Percentiles rank a stretch among this genome's conserved stretches.
phyloP scores from a whole-genome alignment of 129 eudicot species.

The Pulicaria dysenterica region DNA sequence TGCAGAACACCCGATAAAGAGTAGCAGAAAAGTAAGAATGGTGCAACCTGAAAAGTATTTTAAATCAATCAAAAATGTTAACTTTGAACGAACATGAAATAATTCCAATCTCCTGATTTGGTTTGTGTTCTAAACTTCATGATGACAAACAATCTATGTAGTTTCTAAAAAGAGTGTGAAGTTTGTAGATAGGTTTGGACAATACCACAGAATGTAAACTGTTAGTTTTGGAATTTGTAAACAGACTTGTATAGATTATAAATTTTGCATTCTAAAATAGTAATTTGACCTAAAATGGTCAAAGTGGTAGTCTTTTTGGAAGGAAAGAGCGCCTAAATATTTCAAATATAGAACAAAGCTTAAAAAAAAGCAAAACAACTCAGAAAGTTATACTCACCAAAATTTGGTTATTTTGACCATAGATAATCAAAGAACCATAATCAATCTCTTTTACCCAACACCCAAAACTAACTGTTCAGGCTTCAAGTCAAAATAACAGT shows the following conservation, averaged over 20 bases:
- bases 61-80: background rate
- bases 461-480: too few relatives aligned
- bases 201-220: background rate
- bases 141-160: background rate
- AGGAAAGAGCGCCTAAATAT: background rate
- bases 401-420: too few relatives aligned
- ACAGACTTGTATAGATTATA: background rate
- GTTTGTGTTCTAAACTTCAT: background rate
- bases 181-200: background rate
- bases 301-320: background rate
- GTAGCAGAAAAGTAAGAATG: conserved; percentile 58
- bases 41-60: conserved; percentile 47
- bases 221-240: background rate
- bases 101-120: background rate
- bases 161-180: background rate
- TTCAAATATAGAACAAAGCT: too few relatives aligned
- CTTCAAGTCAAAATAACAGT: too few relatives aligned
- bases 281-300: conserved; percentile 8
- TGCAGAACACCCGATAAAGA: conserved; percentile 65
- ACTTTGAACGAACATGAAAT: conserved; percentile 16
- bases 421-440: too few relatives aligned
- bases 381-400: too few relatives aligned
- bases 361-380: too few relatives aligned
- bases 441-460: too few relatives aligned
- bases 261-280: conserved; percentile 7